phyloP scores from a whole-genome alignment of 2,329 filamentous ascomycete species.

The Apiospora saccharicola region DNA sequence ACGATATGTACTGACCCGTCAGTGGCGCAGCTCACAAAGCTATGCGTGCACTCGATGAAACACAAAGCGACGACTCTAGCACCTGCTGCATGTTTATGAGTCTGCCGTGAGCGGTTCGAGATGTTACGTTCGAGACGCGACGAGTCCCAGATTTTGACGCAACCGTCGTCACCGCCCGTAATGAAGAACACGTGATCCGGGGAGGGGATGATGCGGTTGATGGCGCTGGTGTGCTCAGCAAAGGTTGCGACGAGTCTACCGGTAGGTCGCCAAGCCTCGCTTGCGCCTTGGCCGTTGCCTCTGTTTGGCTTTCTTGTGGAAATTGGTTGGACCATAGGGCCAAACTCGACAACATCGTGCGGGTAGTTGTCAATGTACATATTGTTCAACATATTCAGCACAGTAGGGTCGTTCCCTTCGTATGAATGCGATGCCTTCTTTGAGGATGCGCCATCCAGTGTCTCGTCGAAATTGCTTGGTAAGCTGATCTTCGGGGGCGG shows the following conservation, averaged over 20 bases:
- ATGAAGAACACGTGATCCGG: conserved; percentile 96
- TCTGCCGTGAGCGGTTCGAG: conserved; percentile 85
- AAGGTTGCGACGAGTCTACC: conserved; percentile 88
- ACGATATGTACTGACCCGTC: conserved; percentile 92
- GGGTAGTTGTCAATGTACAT: conserved; percentile 81
- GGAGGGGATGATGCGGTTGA: conserved; percentile 82
- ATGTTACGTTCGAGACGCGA: conserved; percentile 90
- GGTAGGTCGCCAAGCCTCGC: conserved; percentile 81
- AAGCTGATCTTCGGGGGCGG: conserved; percentile 43
- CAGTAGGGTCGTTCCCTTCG: conserved; percentile 75
- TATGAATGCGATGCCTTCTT: conserved; percentile 81
- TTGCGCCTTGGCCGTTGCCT: conserved; percentile 57
- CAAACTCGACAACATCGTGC: conserved; percentile 73
- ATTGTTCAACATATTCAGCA: conserved; percentile 77
- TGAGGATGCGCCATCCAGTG: conserved; percentile 48
- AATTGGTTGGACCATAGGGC: conserved; percentile 78
- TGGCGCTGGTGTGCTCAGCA: conserved; percentile 82
- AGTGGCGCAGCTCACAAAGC: conserved; percentile 87
- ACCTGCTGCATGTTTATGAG: conserved; percentile 76
- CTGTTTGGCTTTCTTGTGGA: conserved; percentile 60
- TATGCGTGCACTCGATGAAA: conserved; percentile 93
- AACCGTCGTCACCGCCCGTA: conserved; percentile 90
- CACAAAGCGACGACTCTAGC: conserved; percentile 81
- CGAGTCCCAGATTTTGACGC: conserved; percentile 93
- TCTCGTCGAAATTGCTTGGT: conserved; percentile 40